Percentiles rank a stretch among this genome's conserved stretches.
Evolutionary conservation across 2,329 filamentous ascomycete genomes (phyloP).

Genomic region (Neopestalotiopsis sp.): DNA sequence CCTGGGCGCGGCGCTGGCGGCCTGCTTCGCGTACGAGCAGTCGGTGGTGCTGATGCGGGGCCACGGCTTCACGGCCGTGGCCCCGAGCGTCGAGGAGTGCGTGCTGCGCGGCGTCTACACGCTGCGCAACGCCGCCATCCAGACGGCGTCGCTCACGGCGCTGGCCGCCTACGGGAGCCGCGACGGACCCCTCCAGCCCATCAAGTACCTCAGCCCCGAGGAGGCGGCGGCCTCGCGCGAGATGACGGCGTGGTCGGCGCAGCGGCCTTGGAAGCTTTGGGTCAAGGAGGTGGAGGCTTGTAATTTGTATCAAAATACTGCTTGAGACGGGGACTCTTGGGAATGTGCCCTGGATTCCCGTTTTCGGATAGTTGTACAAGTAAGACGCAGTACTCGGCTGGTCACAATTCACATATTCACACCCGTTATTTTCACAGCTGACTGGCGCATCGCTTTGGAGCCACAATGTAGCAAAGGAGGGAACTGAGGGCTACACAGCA

Average conservation of each 20-base stretch:
- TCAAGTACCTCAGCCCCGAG: conserved; percentile 20
- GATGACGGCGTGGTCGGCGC: conserved; percentile 16
- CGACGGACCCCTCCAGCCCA: conserved; percentile 17
- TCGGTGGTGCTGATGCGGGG: conserved; percentile 50
- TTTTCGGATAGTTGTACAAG: background rate
- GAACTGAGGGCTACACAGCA: too few relatives aligned
- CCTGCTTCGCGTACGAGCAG: conserved; percentile 35
- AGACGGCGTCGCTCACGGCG: conserved; percentile 42
- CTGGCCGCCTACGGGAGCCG: conserved; percentile 15
- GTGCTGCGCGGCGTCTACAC: conserved; percentile 51
- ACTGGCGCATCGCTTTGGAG: too few relatives aligned
- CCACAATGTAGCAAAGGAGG: too few relatives aligned
- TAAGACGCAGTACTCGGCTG: too few relatives aligned
- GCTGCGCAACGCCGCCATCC: conserved; percentile 46
- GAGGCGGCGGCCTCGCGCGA: conserved; percentile 16
- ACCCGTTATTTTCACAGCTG: too few relatives aligned
- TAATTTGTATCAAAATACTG: conserved; percentile 17
- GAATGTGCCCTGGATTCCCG: background rate
- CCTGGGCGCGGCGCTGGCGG: conserved; percentile 42
- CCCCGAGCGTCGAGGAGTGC: conserved; percentile 42
- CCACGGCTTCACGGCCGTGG: conserved; percentile 49
- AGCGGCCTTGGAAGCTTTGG: conserved; percentile 18
- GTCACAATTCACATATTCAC: too few relatives aligned
- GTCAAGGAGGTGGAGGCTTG: conserved; percentile 18
- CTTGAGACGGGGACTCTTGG: background rate